Base-by-base conservation (phyloP, 495 filamentous ascomycete genomes). In the Haplographium delicatum region DNA sequence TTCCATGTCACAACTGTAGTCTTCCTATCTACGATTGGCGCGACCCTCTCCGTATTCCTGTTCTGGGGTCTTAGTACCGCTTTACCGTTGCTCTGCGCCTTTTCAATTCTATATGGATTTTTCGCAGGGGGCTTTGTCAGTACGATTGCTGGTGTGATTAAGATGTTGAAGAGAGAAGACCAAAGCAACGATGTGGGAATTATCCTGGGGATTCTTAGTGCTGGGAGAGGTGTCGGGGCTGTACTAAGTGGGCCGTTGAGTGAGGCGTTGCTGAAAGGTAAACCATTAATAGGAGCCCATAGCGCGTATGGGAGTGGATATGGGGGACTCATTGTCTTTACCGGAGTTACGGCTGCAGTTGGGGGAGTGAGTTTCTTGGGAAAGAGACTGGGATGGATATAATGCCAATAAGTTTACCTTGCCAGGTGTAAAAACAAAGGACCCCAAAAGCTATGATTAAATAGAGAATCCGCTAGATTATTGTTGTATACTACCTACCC, bases 41-140 rank as follows among this genome's bases (percentile, higher is more conserved):
- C 76, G 10, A 71, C 79, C 0, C 31, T 81, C 9, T 74, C 80
- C 0, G 75, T 85, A 0, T 77, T 89, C 46, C 53, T 88, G 5
- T 66, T 87, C 31, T 89, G 86, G 86, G 85, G 84, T 0, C 56
- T 88, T 19, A 67, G 80, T 0, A 64, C 62, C 0, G 73, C 69
- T 0, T 54, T 85, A 28, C 68, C 75, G 0, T 63, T 80, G 31
- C 70, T 90, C n/a, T 79, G 75, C 33, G 39, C 82, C 19, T 90
- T 89, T 56, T 78, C 75, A 18, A 56, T 88, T 5, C 62, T 79
- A 1, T 89, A 85, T 63, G 86, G 86, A 3, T 70, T 87, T 48
- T 88, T 85, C 54, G 83, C 82, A 0, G 82, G 84, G 26, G 75
- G 79, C 0, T 84, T 77, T 49, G 75, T 72, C 1, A 70, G 70